Base-by-base conservation (phyloP, 208 protist species). In the Novymonas esmeraldas region DNA sequence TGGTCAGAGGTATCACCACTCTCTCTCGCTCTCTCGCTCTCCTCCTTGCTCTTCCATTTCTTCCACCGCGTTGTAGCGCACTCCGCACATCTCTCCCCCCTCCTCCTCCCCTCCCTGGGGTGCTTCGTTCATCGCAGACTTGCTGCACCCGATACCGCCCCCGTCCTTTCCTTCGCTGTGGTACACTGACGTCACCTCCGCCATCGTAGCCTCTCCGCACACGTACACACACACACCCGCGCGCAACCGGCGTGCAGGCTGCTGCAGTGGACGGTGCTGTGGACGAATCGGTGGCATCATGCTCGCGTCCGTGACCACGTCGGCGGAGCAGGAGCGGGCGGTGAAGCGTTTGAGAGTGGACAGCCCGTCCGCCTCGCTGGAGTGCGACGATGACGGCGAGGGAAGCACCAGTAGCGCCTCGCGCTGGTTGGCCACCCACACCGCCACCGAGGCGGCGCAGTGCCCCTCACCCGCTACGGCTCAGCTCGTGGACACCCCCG, bases 331-430 rank as follows among this genome's bases (percentile, higher is more conserved):
- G 28, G 54, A 14, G 29, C 48, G 51, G 22, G 59, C 67, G 22
- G 49, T 62, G 67, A 73, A 73, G 67, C 41, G 39, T 31, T 29
- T 58, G 59, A 73, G 55, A 59, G 41, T 73, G 7, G 67, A 73
- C 44, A 73, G 59, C 51, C 59, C 67, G n/a, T 55, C 63, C 13
- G 38, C 48, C n/a, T 66, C 59, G 33, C 41, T 46, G 13, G 41
- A 38, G 31, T 55, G 39, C 14, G n/a, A 56, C 7, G 51, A 55
- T 11, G 28, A 39, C 41, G 9, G 11, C 5, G 59, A 51, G 20
- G 18, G n/a, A 3, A 45, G 44, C 41, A 46, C 4, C 67, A 18
- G 46, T 14, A n/a, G 16, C 36, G 13, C 28, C 2, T n/a, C 20
- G 26, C 49, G 14, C 36, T n/a, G 20, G 14, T 16, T 9, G 42